phyloP scores from a whole-genome alignment of 2,329 filamentous ascomycete species.

The Periconia sp. region DNA sequence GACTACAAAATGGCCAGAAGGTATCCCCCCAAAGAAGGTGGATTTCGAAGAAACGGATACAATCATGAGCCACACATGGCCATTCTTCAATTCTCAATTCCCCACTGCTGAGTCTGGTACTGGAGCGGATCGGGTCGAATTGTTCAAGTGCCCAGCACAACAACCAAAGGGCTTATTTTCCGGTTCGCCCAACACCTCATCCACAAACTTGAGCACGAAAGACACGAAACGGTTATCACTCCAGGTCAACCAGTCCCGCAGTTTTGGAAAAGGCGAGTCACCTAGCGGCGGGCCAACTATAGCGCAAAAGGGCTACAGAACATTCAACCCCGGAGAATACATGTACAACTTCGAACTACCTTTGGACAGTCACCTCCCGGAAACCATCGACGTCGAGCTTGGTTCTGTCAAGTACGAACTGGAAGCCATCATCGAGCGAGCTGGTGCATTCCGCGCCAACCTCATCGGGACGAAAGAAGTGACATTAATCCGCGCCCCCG shows the following conservation, averaged over 20 bases:
- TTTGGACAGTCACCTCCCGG: conserved; percentile 77
- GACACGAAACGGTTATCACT: conserved; percentile 75
- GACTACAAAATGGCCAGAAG: conserved; percentile 94
- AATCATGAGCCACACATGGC: conserved; percentile 85
- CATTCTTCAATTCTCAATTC: conserved; percentile 86
- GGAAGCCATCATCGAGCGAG: conserved; percentile 82
- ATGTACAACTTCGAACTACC: conserved; percentile 81
- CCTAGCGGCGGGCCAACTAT: conserved; percentile 61
- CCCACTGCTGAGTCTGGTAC: conserved; percentile 64
- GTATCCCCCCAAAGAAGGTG: conserved; percentile 85
- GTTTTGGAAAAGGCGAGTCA: conserved; percentile 80
- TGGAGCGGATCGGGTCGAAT: conserved; percentile 67
- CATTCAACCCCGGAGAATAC: conserved; percentile 79
- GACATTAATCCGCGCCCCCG: conserved; percentile 80
- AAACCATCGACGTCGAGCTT: conserved; percentile 86
- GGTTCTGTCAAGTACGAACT: conserved; percentile 88
- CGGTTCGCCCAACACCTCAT: conserved; percentile 53
- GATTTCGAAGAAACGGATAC: conserved; percentile 85
- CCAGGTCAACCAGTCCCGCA: conserved; percentile 80
- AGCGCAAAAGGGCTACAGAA: conserved; percentile 81
- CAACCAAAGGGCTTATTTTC: conserved; percentile 42
- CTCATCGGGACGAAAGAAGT: conserved; percentile 83
- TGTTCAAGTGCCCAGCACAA: conserved; percentile 53
- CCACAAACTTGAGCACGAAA: conserved; percentile 52
- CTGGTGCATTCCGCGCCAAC: conserved; percentile 89